phyloP scores from a whole-genome alignment of 2,329 filamentous ascomycete species.

The Exserohilum turcica region DNA sequence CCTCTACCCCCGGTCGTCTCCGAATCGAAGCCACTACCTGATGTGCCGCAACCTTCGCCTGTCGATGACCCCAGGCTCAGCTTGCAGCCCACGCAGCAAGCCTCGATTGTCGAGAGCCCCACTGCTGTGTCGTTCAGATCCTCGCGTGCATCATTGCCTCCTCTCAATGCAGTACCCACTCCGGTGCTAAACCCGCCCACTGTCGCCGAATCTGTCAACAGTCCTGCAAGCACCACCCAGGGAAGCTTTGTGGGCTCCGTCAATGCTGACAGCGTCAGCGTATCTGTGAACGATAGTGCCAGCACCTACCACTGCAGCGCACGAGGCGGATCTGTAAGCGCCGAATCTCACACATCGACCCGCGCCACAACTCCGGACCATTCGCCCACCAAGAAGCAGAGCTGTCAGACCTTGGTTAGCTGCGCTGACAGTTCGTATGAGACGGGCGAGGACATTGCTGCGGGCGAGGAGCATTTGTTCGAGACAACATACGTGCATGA shows the following conservation, averaged over 20 bases:
- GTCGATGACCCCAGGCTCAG: constrained; percentile 33
- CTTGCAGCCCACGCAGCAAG: constrained; percentile 27
- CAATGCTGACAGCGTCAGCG: constrained; percentile 67
- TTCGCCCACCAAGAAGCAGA: constrained; percentile 58
- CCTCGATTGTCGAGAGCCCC: constrained; percentile 39
- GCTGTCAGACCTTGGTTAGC: constrained; percentile 62
- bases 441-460: constrained; percentile 75
- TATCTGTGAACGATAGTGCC: constrained; percentile 76
- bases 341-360: constrained; percentile 81
- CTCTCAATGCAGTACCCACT: constrained; percentile 36
- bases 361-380: constrained; percentile 84
- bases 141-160: constrained; percentile 56
- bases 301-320: constrained; percentile 75
- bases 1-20: constrained; percentile 53
- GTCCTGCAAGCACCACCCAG: constrained; percentile 43
- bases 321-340: constrained; percentile 79
- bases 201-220: constrained; percentile 37
- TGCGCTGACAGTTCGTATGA: constrained; percentile 69
- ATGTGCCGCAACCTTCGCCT: constrained; percentile 59
- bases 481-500: constrained; percentile 92
- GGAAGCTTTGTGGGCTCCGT: constrained; percentile 34
- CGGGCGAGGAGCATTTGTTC: constrained; percentile 82
- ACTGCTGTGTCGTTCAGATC: constrained; percentile 50
- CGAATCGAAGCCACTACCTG: constrained; percentile 71
- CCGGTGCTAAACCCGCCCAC: constrained; percentile 35